Base-by-base conservation (phyloP, 169 alveolate species). In the Perkinsus marinus region DNA sequence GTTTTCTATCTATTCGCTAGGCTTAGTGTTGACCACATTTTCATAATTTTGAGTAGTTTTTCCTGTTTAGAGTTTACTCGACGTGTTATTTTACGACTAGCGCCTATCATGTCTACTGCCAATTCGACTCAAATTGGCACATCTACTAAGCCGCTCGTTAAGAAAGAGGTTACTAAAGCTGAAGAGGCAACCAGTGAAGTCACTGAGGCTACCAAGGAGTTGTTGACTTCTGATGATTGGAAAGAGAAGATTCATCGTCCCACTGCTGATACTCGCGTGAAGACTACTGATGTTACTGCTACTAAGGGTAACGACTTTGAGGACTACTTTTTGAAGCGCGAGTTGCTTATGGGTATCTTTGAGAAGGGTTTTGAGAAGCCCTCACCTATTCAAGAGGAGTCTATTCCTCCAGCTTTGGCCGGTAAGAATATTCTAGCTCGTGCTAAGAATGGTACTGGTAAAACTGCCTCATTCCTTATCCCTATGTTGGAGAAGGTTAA, bases 371-470 rank as follows among this genome's bases (percentile, higher is more conserved):
- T 96, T 93, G 99, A 99, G 93, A 96, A 96, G 92, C 99, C 99
- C 26, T 98, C 99, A 39, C 99, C 99, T 26, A 98, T 99, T 90
- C 99, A 99, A 95, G 99, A 99, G 93, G 99, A 98, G 94, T 96
- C 99, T 89, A 98, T 99, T 39, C 99, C 99, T 13, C 97, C 97
- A 34, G 99, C 99, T 26, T 95, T 99, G 89, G 98, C 99, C 39
- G 99, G 99, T 93, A 97, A 97, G 90, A 97, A 97, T 94, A 97
- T 99, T 91, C 96, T 99, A 36, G 99, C 99, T 26, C 97, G 99
- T 91, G 99, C 99, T 19, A 99, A 99, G 94, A 98, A 98, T 68
- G 99, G 99, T 19, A 99, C 99, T 46, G 99, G 99, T 37, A 99
- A 99, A 94, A 99, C 99, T 17, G 99, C 99, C 89, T 99, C 99